Evolutionary conservation across 1,284 basidiomycete species (phyloP).

Genomic region (Ustilago cynodontis): DNA sequence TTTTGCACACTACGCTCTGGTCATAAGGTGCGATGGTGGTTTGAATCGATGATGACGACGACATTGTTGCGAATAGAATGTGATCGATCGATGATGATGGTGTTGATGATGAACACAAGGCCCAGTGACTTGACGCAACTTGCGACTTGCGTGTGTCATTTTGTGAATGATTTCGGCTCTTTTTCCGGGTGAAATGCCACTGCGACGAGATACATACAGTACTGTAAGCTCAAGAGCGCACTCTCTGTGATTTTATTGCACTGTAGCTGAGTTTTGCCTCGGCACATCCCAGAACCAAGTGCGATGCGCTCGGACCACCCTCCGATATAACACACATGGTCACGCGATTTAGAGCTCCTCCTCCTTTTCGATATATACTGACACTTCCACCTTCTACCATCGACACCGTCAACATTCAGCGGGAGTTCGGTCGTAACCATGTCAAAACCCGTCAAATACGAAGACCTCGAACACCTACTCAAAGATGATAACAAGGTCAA

Average conservation of each 20-base stretch:
- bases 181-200: not conserved
- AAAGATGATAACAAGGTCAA: constrained; percentile 85
- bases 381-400: not conserved
- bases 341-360: constrained; percentile 5
- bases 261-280: constrained; percentile 26
- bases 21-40: constrained; percentile 73
- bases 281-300: not conserved
- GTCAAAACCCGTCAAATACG: constrained; percentile 38
- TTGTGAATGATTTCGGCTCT: constrained; percentile 8
- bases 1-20: constrained; percentile 71
- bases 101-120: too few species aligned
- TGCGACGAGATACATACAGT: too few species aligned
- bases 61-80: constrained; percentile 31
- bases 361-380: not conserved
- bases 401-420: not conserved
- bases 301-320: constrained; percentile 23
- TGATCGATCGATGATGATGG: constrained; percentile 6
- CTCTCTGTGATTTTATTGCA: too few species aligned
- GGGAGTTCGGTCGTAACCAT: constrained; percentile 4
- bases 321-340: not conserved
- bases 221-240: too few species aligned
- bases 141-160: not conserved
- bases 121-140: too few species aligned
- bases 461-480: constrained; percentile 70
- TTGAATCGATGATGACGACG: constrained; percentile 63